A percentile compares a stretch with the other conserved stretches of the same genome.
Conservation (phyloP, 2,329 filamentous ascomycete species). For the Epichloe festucae region DNA sequence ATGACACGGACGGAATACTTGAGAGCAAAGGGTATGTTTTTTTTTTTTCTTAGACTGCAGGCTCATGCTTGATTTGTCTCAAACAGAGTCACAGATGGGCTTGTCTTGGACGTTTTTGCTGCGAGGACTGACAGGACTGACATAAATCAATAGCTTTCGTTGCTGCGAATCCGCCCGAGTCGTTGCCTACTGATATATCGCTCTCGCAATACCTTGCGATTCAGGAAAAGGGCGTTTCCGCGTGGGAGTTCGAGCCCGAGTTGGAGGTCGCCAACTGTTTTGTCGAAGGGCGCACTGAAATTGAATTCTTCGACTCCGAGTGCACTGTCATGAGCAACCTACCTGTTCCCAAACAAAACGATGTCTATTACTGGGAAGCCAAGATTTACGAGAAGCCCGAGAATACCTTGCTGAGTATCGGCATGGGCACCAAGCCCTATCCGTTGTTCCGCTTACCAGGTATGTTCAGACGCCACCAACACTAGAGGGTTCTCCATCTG, state of each 20-base stretch:
- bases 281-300: slow-evolving; percentile 89
- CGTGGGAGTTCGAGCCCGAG: slow-evolving; percentile 99
- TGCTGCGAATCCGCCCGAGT: slow-evolving; percentile 88
- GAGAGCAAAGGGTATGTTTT: slow-evolving; percentile 71
- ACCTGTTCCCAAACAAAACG: slow-evolving; percentile 95
- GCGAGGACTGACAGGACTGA: slow-evolving; percentile 8
- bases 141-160: slow-evolving; percentile 57
- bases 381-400: slow-evolving; percentile 98
- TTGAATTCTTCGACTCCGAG: slow-evolving; percentile 97
- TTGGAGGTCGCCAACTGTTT: slow-evolving; percentile 98
- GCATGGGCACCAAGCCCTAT: slow-evolving; percentile 94
- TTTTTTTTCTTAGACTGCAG: not conserved
- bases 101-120: not conserved
- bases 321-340: slow-evolving; percentile 96
- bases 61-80: no score
- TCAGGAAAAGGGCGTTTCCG: slow-evolving; percentile 98
- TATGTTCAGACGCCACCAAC: slow-evolving; percentile 29
- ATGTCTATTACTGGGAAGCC: slow-evolving; percentile 98
- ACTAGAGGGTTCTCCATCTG: not conserved
- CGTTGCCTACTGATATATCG: slow-evolving; percentile 90
- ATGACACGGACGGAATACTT: slow-evolving; percentile 81
- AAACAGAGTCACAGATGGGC: no score
- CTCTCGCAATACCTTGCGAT: slow-evolving; percentile 95
- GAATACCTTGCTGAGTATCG: slow-evolving; percentile 72
- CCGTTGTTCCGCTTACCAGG: slow-evolving; percentile 87